phyloP scores from a whole-genome alignment of 208 protist species.

The Wallacemonas collosoma region DNA sequence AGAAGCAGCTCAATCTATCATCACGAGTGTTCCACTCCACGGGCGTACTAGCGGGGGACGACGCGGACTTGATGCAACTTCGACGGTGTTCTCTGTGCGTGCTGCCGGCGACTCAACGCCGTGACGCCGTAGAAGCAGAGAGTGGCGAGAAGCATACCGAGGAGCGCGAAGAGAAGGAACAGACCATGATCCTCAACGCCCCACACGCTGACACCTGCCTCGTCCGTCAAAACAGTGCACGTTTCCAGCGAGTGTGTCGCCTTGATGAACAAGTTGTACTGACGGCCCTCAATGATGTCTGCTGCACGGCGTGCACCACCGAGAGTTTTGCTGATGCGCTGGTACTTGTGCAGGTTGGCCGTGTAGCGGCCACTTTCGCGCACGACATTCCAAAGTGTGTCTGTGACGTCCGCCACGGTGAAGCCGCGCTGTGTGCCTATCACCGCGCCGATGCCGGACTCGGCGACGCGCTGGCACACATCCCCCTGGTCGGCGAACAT shows the following conservation, averaged over 20 bases:
- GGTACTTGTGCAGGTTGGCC: slow-evolving; percentile 28
- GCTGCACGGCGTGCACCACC: slow-evolving; percentile 44
- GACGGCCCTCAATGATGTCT: slow-evolving; percentile 48
- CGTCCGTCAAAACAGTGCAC: slow-evolving; percentile 26
- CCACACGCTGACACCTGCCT: slow-evolving; percentile 11
- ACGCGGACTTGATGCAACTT: slow-evolving; percentile 3
- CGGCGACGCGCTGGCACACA: slow-evolving; percentile 56
- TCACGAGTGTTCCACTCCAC: neutral
- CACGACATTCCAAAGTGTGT: slow-evolving; percentile 24
- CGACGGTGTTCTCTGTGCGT: neutral
- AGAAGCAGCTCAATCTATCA: too few relatives aligned
- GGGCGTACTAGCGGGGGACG: slow-evolving; percentile 3
- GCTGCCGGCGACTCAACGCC: neutral
- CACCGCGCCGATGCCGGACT: slow-evolving; percentile 38
- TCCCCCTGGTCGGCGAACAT: slow-evolving; percentile 58
- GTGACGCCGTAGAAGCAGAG: neutral
- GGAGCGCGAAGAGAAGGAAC: slow-evolving; percentile 10
- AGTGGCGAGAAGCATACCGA: slow-evolving; percentile 13
- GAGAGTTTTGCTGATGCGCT: slow-evolving; percentile 26
- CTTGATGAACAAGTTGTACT: slow-evolving; percentile 47
- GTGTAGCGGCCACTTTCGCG: slow-evolving; percentile 9
- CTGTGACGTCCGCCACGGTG: slow-evolving; percentile 29
- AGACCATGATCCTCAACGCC: slow-evolving; percentile 16
- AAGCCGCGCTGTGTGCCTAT: slow-evolving; percentile 34
- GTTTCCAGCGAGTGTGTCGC: slow-evolving; percentile 31